phyloP scores from a whole-genome alignment of 805 yeast genomes.

The Alloascoidea africana region DNA sequence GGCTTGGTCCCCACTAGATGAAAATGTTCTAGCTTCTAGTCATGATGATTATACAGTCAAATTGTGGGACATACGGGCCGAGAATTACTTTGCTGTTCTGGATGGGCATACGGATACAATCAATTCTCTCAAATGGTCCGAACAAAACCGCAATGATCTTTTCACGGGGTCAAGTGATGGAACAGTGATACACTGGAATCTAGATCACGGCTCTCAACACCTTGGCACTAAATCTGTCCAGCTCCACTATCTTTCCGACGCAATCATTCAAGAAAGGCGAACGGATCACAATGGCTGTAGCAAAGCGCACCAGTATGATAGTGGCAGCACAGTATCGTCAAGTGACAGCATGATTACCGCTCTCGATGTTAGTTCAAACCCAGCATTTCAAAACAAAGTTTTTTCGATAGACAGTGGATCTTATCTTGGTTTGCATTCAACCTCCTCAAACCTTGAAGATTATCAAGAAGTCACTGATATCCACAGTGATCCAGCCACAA shows the following conservation, averaged over 20 bases:
- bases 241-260: not conserved
- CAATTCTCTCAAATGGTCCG: conserved; percentile 46
- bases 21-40: conserved; percentile 49
- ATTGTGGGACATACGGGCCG: conserved; percentile 64
- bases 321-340: not conserved
- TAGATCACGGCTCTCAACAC: conserved; percentile 11
- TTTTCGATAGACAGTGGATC: not conserved
- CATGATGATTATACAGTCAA: conserved; percentile 40
- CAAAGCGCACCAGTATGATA: not conserved
- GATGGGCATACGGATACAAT: conserved; percentile 41
- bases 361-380: not conserved
- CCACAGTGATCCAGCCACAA: too few relatives aligned
- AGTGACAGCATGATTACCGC: not conserved
- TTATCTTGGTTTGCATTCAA: not conserved
- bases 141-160: conserved; percentile 25
- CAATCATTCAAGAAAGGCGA: not conserved
- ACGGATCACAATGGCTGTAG: not conserved
- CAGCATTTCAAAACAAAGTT: not conserved
- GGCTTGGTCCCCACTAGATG: conserved; percentile 49
- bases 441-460: not conserved
- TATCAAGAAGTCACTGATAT: not conserved
- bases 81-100: conserved; percentile 34
- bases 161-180: conserved; percentile 54
- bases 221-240: not conserved
- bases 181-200: conserved; percentile 52